These are phyloP conservation scores for Ophiocordyceps camponoti-saundersi DNA, from an alignment of 2,329 filamentous ascomycete species.

Conservation along the genomic window DNA sequence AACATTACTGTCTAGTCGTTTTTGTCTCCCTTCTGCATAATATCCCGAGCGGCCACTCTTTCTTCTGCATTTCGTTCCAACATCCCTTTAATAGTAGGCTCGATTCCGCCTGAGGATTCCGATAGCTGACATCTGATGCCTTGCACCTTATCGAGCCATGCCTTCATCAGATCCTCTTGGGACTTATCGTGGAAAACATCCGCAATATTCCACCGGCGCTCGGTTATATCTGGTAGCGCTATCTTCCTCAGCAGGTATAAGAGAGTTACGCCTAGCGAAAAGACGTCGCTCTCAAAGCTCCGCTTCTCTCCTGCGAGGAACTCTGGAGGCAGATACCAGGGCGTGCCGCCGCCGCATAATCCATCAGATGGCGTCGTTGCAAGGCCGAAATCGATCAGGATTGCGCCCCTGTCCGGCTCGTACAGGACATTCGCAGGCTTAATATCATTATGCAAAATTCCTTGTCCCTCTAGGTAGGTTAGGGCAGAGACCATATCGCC, in stretches of 20 bases:
- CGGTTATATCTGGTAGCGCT: neutral
- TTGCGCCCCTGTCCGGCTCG: neutral
- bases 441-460: constrained; percentile 5
- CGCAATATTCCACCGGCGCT: neutral
- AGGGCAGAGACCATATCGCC: constrained; percentile 4
- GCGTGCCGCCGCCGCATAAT: neutral
- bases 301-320: neutral
- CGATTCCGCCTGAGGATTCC: neutral
- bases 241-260: neutral
- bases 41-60: neutral
- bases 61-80: neutral
- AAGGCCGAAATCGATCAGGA: constrained; percentile 2
- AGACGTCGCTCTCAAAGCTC: neutral
- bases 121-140: neutral
- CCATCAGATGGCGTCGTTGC: neutral
- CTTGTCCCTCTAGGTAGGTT: constrained; percentile 2
- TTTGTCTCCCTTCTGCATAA: neutral
- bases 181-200: neutral
- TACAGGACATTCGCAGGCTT: constrained; percentile 6
- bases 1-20: too few relatives aligned
- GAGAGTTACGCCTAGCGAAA: neutral
- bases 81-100: neutral
- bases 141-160: neutral
- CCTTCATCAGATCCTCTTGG: neutral
- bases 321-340: constrained; percentile 1